phyloP scores from a whole-genome alignment of 164 flowering plant species.

The Macadamia tetraphylla region DNA sequence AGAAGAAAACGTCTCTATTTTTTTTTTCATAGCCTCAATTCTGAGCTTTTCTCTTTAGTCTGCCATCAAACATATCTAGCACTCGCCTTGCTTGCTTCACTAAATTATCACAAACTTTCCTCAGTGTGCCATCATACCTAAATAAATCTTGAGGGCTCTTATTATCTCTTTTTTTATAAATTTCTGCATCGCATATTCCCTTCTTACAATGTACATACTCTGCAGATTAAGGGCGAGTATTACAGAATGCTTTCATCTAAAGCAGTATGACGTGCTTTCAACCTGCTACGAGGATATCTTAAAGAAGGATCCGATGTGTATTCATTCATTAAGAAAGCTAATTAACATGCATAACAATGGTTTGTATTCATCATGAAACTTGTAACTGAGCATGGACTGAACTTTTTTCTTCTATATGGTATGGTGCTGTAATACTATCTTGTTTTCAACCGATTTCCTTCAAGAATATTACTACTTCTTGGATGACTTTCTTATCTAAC shows the following conservation, averaged over 20 bases:
- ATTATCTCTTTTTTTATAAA: not conserved
- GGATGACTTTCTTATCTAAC: too few species aligned
- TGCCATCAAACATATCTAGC: not conserved
- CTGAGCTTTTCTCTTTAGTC: not conserved
- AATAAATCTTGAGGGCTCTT: not conserved
- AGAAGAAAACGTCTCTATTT: not conserved
- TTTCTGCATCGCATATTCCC: not conserved
- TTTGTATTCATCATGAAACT: conserved; percentile 13
- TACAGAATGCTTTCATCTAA: conserved; percentile 40
- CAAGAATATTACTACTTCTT: too few species aligned
- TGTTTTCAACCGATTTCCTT: too few species aligned
- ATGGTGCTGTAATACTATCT: too few species aligned
- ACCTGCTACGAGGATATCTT: conserved; percentile 49
- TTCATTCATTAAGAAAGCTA: conserved; percentile 45
- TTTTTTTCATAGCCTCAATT: not conserved
- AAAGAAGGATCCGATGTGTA: conserved; percentile 70
- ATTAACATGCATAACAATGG: conserved; percentile 54
- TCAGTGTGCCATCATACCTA: not conserved
- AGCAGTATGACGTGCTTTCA: conserved; percentile 28
- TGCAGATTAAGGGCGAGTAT: conserved; percentile 59
- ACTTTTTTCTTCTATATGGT: too few species aligned
- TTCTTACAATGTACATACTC: conserved; percentile 1
- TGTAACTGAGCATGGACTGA: not conserved
- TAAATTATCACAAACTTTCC: not conserved
- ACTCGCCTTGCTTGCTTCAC: not conserved